Conservation (phyloP, 768 basidiomycete genomes). For the Crucibulum laeve region DNA sequence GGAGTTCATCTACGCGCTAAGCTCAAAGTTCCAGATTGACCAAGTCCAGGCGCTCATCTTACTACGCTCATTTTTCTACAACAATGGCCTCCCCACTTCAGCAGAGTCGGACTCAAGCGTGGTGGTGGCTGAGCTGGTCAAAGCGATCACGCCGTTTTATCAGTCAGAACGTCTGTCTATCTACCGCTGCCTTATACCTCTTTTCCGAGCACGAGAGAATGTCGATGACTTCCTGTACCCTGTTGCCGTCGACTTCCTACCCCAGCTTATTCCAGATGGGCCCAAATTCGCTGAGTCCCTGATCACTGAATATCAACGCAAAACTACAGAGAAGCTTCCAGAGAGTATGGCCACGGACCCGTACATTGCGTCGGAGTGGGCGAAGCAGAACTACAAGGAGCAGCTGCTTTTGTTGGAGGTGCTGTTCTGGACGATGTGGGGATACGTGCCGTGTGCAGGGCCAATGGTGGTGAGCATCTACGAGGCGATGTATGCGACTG, state of each 20-base stretch:
- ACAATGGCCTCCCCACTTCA: constrained; percentile 60
- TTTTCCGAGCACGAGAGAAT: constrained; percentile 70
- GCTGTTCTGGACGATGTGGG: constrained; percentile 88
- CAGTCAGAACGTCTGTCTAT: constrained; percentile 73
- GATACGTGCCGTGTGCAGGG: constrained; percentile 61
- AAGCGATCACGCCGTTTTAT: constrained; percentile 77
- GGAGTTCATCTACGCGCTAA: constrained; percentile 67
- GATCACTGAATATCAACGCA: constrained; percentile 56
- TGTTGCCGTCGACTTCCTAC: constrained; percentile 50
- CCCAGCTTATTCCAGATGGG: constrained; percentile 60
- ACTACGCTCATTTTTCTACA: constrained; percentile 73
- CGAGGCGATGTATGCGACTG: constrained; percentile 58
- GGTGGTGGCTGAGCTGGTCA: constrained; percentile 55
- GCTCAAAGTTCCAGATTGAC: constrained; percentile 70
- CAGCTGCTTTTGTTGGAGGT: constrained; percentile 82
- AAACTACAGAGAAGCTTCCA: constrained; percentile 46
- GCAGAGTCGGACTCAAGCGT: constrained; percentile 37
- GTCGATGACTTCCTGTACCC: constrained; percentile 47
- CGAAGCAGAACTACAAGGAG: constrained; percentile 70
- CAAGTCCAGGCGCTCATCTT: constrained; percentile 75
- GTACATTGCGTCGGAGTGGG: constrained; percentile 58
- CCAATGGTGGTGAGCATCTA: constrained; percentile 59
- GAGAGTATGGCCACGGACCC: constrained; percentile 44
- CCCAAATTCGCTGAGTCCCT: constrained; percentile 57
- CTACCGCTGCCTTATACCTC: constrained; percentile 64